These are phyloP conservation scores for Phialophora verrucosa DNA, from an alignment of 2,329 filamentous ascomycete species.

Conservation along the genomic window DNA sequence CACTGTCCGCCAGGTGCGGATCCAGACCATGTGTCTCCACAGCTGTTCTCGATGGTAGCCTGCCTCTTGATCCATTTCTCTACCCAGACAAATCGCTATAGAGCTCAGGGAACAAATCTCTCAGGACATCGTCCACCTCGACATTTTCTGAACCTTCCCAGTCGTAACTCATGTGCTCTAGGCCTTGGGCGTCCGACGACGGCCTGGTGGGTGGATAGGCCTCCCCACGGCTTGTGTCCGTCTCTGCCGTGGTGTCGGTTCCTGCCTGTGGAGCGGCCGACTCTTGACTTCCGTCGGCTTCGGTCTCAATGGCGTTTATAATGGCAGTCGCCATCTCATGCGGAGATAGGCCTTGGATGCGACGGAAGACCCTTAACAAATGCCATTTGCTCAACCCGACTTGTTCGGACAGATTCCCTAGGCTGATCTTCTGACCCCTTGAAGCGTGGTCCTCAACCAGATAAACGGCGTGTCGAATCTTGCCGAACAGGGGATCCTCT, in stretches of 20 bases:
- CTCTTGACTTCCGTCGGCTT: conserved; percentile 1
- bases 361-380: conserved; percentile 62
- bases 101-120: conserved; percentile 24
- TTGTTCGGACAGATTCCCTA: conserved; percentile 54
- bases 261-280: not conserved
- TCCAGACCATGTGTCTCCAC: not conserved
- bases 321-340: conserved; percentile 42
- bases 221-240: not conserved
- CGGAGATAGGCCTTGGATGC: conserved; percentile 57
- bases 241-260: not conserved
- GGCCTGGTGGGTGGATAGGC: not conserved
- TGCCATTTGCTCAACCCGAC: conserved; percentile 58
- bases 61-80: not conserved
- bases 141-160: not conserved
- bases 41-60: not conserved
- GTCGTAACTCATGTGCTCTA: not conserved
- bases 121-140: conserved; percentile 14
- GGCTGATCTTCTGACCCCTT: conserved; percentile 36
- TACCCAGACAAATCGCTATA: not conserved
- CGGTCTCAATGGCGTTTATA: conserved; percentile 10
- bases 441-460: conserved; percentile 9
- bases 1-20: no score
- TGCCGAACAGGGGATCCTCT: conserved; percentile 14
- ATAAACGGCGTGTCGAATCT: conserved; percentile 15
- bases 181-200: not conserved